Percentiles rank a stretch among this genome's conserved stretches.
These are phyloP conservation scores for Rhypophila decipiens DNA, from an alignment of 495 filamentous ascomycete species.

Conservation along the genomic window DNA sequence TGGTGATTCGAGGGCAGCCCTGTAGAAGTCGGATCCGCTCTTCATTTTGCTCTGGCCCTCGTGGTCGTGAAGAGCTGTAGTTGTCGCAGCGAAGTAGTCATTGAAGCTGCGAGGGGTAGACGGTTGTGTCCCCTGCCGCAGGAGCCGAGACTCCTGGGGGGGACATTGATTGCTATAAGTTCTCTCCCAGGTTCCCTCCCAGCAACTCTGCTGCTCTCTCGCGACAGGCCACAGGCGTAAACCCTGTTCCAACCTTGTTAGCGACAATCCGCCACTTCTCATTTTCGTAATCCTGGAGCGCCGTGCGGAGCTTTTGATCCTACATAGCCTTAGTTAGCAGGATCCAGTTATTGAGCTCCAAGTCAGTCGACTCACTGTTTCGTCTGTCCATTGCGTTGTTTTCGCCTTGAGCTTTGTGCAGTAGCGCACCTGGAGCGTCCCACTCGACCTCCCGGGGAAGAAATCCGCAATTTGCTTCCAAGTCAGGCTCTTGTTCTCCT, in stretches of 20 bases:
- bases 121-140: constrained; percentile 42
- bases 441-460: constrained; percentile 81
- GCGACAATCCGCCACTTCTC: constrained; percentile 86
- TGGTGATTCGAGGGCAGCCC: neutral
- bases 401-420: constrained; percentile 91
- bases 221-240: constrained; percentile 76
- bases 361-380: constrained; percentile 58
- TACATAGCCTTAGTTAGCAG: constrained; percentile 24
- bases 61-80: neutral
- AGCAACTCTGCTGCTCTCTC: constrained; percentile 63
- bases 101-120: constrained; percentile 37
- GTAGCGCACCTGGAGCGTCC: constrained; percentile 86
- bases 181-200: constrained; percentile 28
- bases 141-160: constrained; percentile 46
- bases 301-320: constrained; percentile 71
- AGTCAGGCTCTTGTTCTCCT: constrained; percentile 85
- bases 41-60: neutral
- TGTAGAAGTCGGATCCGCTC: neutral
- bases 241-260: constrained; percentile 78
- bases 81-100: constrained; percentile 10
- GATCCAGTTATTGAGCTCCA: too few relatives aligned
- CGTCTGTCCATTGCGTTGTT: constrained; percentile 85
- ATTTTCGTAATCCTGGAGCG: constrained; percentile 81
- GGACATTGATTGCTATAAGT: constrained; percentile 52
- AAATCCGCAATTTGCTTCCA: constrained; percentile 97